phyloP scores from a whole-genome alignment of 2,329 filamentous ascomycete species.

The Plenodomus tracheiphilus region DNA sequence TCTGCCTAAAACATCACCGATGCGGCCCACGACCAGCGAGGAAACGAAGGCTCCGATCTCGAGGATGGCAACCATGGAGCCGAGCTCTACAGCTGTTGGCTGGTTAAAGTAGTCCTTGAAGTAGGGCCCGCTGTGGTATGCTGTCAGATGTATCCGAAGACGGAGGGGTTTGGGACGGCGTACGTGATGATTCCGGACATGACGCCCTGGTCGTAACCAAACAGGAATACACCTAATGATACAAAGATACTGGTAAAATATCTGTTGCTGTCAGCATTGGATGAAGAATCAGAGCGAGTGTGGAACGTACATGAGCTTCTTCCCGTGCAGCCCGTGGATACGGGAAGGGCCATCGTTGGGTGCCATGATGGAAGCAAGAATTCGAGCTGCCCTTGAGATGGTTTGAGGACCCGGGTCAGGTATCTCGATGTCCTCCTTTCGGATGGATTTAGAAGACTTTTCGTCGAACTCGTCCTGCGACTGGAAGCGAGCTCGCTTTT shows the following conservation, averaged over 20 bases:
- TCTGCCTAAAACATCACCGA: constrained; percentile 90
- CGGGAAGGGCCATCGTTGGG: constrained; percentile 68
- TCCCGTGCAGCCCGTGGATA: constrained; percentile 92
- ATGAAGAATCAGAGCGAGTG: background rate
- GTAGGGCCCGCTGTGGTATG: constrained; percentile 68
- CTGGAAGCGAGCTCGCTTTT: constrained; percentile 73
- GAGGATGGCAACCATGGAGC: constrained; percentile 96
- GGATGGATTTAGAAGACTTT: constrained; percentile 53
- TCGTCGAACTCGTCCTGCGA: constrained; percentile 49
- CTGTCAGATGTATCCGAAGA: constrained; percentile 33
- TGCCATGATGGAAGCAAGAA: constrained; percentile 84
- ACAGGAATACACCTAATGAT: constrained; percentile 83
- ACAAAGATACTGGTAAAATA: constrained; percentile 95
- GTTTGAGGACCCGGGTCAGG: constrained; percentile 67
- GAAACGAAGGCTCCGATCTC: constrained; percentile 92
- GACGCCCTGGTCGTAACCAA: constrained; percentile 87
- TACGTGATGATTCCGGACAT: constrained; percentile 80
- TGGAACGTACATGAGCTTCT: constrained; percentile 77
- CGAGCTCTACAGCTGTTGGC: constrained; percentile 82
- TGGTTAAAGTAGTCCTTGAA: constrained; percentile 94
- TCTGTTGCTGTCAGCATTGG: constrained; percentile 53
- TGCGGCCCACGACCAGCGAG: constrained; percentile 80
- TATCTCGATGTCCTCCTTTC: constrained; percentile 76
- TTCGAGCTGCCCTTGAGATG: constrained; percentile 68
- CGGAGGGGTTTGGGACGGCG: constrained; percentile 34